Conservation (phyloP, 2,329 filamentous ascomycete species). For the Epichloe festucae region DNA sequence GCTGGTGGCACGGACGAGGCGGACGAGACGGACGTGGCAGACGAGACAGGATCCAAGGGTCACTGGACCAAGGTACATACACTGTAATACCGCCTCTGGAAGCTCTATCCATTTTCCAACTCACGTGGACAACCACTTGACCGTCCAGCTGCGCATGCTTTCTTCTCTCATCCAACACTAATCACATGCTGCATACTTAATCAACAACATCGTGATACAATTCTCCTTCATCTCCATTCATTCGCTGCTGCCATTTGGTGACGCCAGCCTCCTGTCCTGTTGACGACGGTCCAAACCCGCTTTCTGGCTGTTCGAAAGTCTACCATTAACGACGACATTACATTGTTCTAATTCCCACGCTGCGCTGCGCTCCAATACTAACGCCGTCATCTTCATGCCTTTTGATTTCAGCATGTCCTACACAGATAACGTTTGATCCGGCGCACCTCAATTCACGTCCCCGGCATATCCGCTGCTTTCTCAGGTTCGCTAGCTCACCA, state of each 20-base stretch:
- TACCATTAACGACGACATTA: background rate
- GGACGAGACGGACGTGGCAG: no score
- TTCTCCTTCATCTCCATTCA: background rate
- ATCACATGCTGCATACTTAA: background rate
- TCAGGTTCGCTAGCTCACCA: background rate
- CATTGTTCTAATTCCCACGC: background rate
- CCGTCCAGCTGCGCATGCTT: background rate
- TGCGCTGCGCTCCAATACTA: background rate
- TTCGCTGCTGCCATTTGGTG: background rate
- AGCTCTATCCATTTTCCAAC: background rate
- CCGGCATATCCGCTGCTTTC: background rate
- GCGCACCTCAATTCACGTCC: background rate
- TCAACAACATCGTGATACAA: background rate
- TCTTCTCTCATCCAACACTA: background rate
- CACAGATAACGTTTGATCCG: background rate
- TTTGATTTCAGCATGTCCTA: background rate
- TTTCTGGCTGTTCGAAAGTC: background rate
- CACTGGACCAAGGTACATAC: no score
- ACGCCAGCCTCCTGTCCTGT: background rate
- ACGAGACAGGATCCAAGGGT: no score
- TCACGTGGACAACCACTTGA: conserved; percentile 1
- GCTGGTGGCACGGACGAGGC: no score
- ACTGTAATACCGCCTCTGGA: no score
- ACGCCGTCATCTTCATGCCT: background rate
- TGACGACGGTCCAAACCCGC: background rate